phyloP scores from a whole-genome alignment of 1,139 yeast species.

The Suhomyces terraborum region DNA sequence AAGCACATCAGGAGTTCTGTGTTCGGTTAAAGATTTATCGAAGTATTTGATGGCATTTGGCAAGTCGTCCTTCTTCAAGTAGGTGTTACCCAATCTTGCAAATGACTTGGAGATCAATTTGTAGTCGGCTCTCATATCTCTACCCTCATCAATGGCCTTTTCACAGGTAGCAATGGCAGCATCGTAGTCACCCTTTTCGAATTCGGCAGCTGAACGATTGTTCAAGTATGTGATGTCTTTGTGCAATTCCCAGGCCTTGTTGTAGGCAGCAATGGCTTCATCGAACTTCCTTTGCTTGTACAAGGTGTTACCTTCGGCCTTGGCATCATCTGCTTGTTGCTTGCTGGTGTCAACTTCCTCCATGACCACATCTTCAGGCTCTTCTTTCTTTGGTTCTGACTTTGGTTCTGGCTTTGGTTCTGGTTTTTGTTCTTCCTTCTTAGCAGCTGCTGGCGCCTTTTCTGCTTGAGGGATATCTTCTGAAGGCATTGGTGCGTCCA shows the following conservation, averaged over 20 bases:
- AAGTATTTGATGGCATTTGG: conserved; percentile 73
- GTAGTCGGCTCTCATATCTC: conserved; percentile 89
- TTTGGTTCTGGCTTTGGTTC: conserved; percentile 12
- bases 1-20: conserved; percentile 92
- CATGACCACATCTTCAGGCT: conserved; percentile 39
- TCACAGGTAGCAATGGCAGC: conserved; percentile 79
- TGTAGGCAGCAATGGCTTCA: conserved; percentile 85
- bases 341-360: conserved; percentile 35
- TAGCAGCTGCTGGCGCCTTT: conserved; percentile 17
- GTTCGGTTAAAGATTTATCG: conserved; percentile 94
- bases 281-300: conserved; percentile 90
- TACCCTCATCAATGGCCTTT: conserved; percentile 83
- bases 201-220: conserved; percentile 97
- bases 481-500: conserved; percentile 51
- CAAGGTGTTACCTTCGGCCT: conserved; percentile 81
- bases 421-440: too few relatives aligned
- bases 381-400: conserved; percentile 22
- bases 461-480: conserved; percentile 10
- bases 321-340: conserved; percentile 71
- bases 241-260: conserved; percentile 80
- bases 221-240: conserved; percentile 91
- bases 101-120: conserved; percentile 89
- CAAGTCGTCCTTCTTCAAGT: conserved; percentile 73
- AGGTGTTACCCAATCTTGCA: conserved; percentile 85
- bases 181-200: conserved; percentile 90